Conservation (phyloP, 176 grass and related monocot genomes). For the Oryza meridionalis region DNA sequence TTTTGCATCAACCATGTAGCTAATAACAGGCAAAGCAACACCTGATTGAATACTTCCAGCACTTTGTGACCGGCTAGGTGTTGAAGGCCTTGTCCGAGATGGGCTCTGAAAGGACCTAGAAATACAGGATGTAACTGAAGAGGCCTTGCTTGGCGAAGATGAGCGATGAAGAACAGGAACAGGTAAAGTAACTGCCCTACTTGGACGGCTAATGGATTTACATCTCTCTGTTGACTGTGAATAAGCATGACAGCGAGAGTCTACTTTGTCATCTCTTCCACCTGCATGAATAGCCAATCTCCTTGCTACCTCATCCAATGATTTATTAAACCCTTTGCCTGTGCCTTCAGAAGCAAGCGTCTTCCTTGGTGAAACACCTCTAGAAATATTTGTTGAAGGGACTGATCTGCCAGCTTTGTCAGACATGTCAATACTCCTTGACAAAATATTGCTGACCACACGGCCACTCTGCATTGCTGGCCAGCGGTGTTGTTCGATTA, state of each 20-base stretch:
- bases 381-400: slow-evolving; percentile 45
- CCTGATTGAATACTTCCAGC: slow-evolving; percentile 42
- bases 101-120: slow-evolving; percentile 59
- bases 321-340: slow-evolving; percentile 40
- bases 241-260: slow-evolving; percentile 34
- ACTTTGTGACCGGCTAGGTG: slow-evolving; percentile 65
- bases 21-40: slow-evolving; percentile 41
- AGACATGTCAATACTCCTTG: slow-evolving; percentile 48
- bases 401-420: slow-evolving; percentile 50
- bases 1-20: slow-evolving; percentile 57
- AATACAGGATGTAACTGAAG: slow-evolving; percentile 34
- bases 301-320: slow-evolving; percentile 56
- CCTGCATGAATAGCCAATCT: slow-evolving; percentile 54
- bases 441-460: slow-evolving; percentile 47
- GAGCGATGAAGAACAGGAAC: slow-evolving; percentile 49
- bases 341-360: slow-evolving; percentile 33
- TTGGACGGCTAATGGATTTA: slow-evolving; percentile 50
- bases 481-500: slow-evolving; percentile 66
- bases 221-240: slow-evolving; percentile 52
- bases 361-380: slow-evolving; percentile 61
- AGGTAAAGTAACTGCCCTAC: slow-evolving; percentile 51
- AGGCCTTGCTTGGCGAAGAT: slow-evolving; percentile 61
- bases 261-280: slow-evolving; percentile 41
- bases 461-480: slow-evolving; percentile 58
- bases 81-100: slow-evolving; percentile 60